These are phyloP conservation scores for Pythium sukuiense DNA, from an alignment of 352 stramenopile genomes.

Conservation along the genomic window DNA sequence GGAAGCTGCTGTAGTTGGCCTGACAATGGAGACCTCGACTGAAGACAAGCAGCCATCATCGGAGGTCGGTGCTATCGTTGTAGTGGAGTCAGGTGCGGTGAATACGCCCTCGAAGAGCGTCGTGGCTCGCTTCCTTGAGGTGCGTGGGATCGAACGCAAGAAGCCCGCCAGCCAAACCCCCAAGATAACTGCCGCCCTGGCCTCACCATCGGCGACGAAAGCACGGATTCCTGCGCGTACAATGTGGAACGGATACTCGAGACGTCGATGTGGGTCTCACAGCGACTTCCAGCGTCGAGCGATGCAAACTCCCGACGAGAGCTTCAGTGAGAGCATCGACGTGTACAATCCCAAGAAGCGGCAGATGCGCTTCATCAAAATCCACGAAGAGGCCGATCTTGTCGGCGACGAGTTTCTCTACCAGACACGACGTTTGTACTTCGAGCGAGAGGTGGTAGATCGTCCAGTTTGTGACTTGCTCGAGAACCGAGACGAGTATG, in stretches of 20 bases:
- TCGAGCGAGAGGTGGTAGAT: conserved; percentile 53
- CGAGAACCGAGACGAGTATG: conserved; percentile 42
- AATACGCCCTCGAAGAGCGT: not conserved
- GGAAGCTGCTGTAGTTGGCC: too few relatives aligned
- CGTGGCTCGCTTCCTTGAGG: conserved; percentile 19
- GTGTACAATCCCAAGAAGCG: conserved; percentile 54
- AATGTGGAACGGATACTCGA: conserved; percentile 48
- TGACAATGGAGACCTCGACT: not conserved
- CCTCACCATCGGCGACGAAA: not conserved
- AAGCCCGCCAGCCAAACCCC: not conserved
- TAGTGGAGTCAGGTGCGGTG: not conserved
- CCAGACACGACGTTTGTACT: conserved; percentile 43
- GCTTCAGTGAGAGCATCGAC: conserved; percentile 44
- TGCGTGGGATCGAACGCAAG: conserved; percentile 13
- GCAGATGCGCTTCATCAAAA: conserved; percentile 33
- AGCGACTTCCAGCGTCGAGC: conserved; percentile 28
- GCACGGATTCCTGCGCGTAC: not conserved
- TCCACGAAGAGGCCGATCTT: conserved; percentile 47
- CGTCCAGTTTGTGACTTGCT: conserved; percentile 47
- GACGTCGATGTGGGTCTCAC: conserved; percentile 36
- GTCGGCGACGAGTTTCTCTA: conserved; percentile 40
- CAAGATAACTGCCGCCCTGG: not conserved
- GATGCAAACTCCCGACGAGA: conserved; percentile 39
- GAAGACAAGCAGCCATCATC: not conserved
- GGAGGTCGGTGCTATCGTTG: not conserved